Conservation (phyloP, 1,139 yeast genomes). For the Yamadazyma triangularis region DNA sequence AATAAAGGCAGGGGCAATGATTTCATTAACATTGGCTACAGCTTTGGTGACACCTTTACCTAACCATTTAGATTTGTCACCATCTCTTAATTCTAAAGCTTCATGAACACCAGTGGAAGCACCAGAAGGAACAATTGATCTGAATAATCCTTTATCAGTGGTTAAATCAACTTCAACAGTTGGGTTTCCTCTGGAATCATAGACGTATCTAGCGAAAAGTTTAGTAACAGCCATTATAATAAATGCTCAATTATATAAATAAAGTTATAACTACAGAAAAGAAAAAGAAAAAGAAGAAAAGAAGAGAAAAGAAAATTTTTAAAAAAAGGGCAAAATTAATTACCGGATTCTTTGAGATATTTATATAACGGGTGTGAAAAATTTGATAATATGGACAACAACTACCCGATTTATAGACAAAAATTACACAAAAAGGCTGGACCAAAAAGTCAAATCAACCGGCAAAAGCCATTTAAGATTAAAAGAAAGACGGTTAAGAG, state of each 20-base stretch:
- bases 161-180: constrained; percentile 91
- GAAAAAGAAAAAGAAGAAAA: background rate
- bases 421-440: too few relatives aligned
- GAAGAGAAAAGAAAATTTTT: background rate
- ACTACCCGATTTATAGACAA: constrained; percentile 5
- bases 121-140: constrained; percentile 95
- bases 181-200: constrained; percentile 98
- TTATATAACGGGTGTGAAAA: background rate
- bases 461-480: too few relatives aligned
- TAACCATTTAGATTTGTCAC: constrained; percentile 88
- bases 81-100: constrained; percentile 94
- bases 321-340: too few relatives aligned
- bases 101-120: constrained; percentile 95
- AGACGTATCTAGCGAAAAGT: constrained; percentile 85
- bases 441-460: too few relatives aligned
- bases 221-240: constrained; percentile 44
- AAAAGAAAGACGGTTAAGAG: too few relatives aligned
- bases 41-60: constrained; percentile 96
- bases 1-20: constrained; percentile 85
- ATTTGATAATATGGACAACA: constrained; percentile 3
- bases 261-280: too few relatives aligned
- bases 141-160: constrained; percentile 83
- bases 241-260: too few relatives aligned
- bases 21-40: constrained; percentile 82
- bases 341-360: background rate